Evolutionary conservation across 2,329 filamentous ascomycete species (phyloP).

Genomic region (Xylariaceae sp.): DNA sequence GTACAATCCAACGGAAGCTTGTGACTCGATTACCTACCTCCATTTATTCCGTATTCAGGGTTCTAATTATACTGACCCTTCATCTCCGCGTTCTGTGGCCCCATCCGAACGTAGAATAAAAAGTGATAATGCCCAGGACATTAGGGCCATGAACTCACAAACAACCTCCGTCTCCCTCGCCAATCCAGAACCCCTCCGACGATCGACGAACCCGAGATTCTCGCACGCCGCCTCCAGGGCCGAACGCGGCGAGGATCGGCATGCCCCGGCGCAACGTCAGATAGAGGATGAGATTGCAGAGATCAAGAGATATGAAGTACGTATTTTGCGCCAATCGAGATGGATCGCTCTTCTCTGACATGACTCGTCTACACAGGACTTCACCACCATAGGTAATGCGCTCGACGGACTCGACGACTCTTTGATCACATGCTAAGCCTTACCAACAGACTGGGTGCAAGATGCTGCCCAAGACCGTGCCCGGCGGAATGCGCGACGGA

Average conservation of each 20-base stretch:
- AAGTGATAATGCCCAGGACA: slow-evolving; percentile 36
- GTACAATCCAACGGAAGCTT: not conserved
- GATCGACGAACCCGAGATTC: slow-evolving; percentile 58
- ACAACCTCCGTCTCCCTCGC: slow-evolving; percentile 48
- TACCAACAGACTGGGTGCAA: slow-evolving; percentile 81
- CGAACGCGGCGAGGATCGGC: slow-evolving; percentile 56
- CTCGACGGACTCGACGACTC: slow-evolving; percentile 14
- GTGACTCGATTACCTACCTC: not conserved
- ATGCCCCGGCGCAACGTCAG: slow-evolving; percentile 55
- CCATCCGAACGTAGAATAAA: not conserved
- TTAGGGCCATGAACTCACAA: slow-evolving; percentile 42
- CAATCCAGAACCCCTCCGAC: slow-evolving; percentile 37
- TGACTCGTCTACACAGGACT: slow-evolving; percentile 55
- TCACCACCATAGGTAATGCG: slow-evolving; percentile 76
- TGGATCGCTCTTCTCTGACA: not conserved
- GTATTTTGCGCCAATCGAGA: slow-evolving; percentile 13
- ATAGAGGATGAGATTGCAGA: slow-evolving; percentile 94
- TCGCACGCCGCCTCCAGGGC: slow-evolving; percentile 61
- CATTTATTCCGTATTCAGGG: not conserved
- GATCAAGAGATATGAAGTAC: slow-evolving; percentile 91
- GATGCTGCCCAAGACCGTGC: slow-evolving; percentile 89
- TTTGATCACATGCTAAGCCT: slow-evolving; percentile 31
- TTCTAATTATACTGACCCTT: not conserved
- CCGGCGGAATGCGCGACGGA: slow-evolving; percentile 69
- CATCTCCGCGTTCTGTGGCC: not conserved